A percentile compares a stretch with the other conserved stretches of the same genome.
phyloP scores from a whole-genome alignment of 495 filamentous ascomycete species.

The Pyrenula aspistea region DNA sequence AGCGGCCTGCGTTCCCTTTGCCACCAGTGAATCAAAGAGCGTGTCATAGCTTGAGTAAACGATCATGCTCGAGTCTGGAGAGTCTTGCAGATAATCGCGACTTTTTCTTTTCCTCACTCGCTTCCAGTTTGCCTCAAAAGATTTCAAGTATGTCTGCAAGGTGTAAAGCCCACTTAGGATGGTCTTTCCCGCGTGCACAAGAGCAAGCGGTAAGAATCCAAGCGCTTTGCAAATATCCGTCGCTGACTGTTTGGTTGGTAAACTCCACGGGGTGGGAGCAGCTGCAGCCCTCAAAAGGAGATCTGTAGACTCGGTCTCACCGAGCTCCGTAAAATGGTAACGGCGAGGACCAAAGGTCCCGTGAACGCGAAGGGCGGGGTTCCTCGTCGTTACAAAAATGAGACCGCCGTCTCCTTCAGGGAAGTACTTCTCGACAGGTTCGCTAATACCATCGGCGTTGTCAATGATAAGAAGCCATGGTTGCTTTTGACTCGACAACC shows the following conservation, averaged over 20 bases:
- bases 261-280: neutral
- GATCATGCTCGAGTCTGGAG: neutral
- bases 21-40: slow-evolving; percentile 10
- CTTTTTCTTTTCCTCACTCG: no score
- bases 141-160: slow-evolving; percentile 8
- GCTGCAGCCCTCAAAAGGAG: slow-evolving; percentile 6
- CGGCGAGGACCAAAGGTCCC: slow-evolving; percentile 4
- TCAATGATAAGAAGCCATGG: neutral
- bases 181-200: slow-evolving; percentile 13
- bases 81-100: no score
- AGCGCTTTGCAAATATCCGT: slow-evolving; percentile 3
- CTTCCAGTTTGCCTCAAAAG: slow-evolving; percentile 4
- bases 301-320: neutral
- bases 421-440: slow-evolving; percentile 17
- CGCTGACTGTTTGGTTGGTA: slow-evolving; percentile 1
- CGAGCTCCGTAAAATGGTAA: slow-evolving; percentile 1
- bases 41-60: slow-evolving; percentile 5
- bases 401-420: slow-evolving; percentile 18
- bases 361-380: slow-evolving; percentile 1
- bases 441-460: slow-evolving; percentile 1
- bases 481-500: neutral
- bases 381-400: slow-evolving; percentile 28
- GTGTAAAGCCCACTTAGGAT: slow-evolving; percentile 6
- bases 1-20: slow-evolving; percentile 6
- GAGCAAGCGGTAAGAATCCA: slow-evolving; percentile 8